phyloP scores from a whole-genome alignment of 768 basidiomycete genomes.

The Suillus bovinus region DNA sequence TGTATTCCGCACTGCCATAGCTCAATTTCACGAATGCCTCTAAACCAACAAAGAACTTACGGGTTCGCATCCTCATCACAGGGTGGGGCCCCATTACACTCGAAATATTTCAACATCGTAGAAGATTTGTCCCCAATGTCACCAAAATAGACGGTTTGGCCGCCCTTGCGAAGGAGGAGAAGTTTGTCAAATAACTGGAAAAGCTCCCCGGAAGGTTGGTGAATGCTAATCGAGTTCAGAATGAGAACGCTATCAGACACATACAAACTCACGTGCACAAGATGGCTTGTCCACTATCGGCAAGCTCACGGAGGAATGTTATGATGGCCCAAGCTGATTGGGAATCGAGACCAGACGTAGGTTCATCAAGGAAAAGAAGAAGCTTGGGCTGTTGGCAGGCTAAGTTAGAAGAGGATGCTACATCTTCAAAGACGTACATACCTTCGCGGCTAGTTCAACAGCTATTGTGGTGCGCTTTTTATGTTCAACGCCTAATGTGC shows the following conservation, averaged over 20 bases:
- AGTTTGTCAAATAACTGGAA: conserved; percentile 83
- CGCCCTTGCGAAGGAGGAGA: conserved; percentile 75
- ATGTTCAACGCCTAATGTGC: conserved; percentile 67
- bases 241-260: background rate
- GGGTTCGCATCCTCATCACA: conserved; percentile 75
- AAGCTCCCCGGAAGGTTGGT: conserved; percentile 76
- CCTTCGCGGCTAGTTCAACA: conserved; percentile 83
- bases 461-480: conserved; percentile 85
- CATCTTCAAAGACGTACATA: conserved; percentile 5
- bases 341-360: conserved; percentile 85
- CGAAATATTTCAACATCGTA: conserved; percentile 76
- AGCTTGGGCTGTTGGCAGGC: conserved; percentile 56
- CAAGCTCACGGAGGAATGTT: conserved; percentile 71
- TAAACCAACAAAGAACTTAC: conserved; percentile 40
- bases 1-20: conserved; percentile 52
- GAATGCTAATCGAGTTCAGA: conserved; percentile 36
- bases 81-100: conserved; percentile 60
- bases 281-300: conserved; percentile 82
- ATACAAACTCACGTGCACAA: conserved; percentile 72
- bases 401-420: background rate
- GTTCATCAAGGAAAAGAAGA: conserved; percentile 86
- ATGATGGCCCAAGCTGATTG: conserved; percentile 87
- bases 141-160: conserved; percentile 67
- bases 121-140: conserved; percentile 64
- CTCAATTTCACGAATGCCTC: conserved; percentile 56